Percentiles rank a stretch among this genome's conserved stretches.
Evolutionary conservation across 2,329 filamentous ascomycete genomes (phyloP).

Genomic region (Hypoxylon sp.): DNA sequence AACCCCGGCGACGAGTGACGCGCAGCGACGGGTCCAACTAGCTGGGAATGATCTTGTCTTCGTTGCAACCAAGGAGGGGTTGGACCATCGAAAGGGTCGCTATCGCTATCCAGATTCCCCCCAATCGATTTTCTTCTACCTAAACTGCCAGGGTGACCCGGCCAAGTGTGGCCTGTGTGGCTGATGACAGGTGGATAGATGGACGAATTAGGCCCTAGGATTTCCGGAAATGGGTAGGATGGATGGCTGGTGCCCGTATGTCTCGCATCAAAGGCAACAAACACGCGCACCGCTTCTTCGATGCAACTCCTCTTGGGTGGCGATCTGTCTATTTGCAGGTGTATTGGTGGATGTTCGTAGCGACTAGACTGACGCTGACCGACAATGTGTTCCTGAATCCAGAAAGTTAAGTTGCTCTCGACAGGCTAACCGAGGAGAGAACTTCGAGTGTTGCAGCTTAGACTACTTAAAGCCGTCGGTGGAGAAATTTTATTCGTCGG

Average conservation of each 20-base stretch:
- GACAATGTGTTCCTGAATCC: constrained; percentile 16
- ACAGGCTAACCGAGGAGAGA: constrained; percentile 26
- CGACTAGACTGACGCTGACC: constrained; percentile 22
- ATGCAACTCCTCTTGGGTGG: constrained; percentile 31
- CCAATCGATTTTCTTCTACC: constrained; percentile 28
- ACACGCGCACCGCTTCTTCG: constrained; percentile 29
- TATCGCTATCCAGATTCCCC: constrained; percentile 25
- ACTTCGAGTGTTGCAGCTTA: constrained; percentile 23
- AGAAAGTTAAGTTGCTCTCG: constrained; percentile 2
- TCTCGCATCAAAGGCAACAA: constrained; percentile 36
- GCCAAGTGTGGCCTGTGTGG: constrained; percentile 32
- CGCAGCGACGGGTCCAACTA: constrained; percentile 34
- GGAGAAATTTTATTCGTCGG: constrained; percentile 34
- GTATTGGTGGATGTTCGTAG: constrained; percentile 19
- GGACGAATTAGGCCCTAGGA: constrained; percentile 22
- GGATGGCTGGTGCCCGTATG: constrained; percentile 33
- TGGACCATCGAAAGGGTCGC: constrained; percentile 12
- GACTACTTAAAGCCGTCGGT: constrained; percentile 35
- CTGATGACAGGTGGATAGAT: constrained; percentile 16
- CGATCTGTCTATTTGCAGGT: constrained; percentile 31
- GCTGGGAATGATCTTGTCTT: constrained; percentile 36
- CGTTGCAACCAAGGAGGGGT: constrained; percentile 24
- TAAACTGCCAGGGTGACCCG: constrained; percentile 13
- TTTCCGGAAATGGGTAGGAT: constrained; percentile 32
- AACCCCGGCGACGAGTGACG: constrained; percentile 33